Conservation (phyloP, 2,329 filamentous ascomycete species). For the Aspergillus sp. region DNA sequence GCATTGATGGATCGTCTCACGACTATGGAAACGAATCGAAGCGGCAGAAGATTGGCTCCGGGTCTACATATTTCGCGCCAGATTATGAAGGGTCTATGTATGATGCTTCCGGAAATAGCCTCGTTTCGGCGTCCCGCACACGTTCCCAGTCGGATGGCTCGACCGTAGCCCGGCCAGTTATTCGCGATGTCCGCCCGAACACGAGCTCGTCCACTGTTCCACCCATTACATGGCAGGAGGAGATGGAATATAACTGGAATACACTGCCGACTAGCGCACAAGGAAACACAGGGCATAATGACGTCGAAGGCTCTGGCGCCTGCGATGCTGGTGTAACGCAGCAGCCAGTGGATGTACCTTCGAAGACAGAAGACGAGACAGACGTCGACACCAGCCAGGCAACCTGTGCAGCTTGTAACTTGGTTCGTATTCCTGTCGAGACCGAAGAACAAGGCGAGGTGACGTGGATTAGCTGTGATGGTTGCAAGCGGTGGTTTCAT, state of each 20-base stretch:
- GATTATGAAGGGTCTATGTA: slow-evolving; percentile 13
- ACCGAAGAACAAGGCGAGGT: slow-evolving; percentile 48
- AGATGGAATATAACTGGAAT: slow-evolving; percentile 16
- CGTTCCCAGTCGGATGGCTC: slow-evolving; percentile 39
- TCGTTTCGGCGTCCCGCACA: slow-evolving; percentile 29
- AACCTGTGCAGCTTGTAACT: slow-evolving; percentile 53
- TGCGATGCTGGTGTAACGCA: slow-evolving; percentile 4
- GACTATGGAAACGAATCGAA: slow-evolving; percentile 16
- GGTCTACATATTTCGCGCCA: slow-evolving; percentile 8
- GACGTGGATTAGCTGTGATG: slow-evolving; percentile 62
- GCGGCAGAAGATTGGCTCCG: slow-evolving; percentile 16
- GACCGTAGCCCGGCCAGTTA: slow-evolving; percentile 29
- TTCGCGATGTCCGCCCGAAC: slow-evolving; percentile 31
- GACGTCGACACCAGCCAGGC: slow-evolving; percentile 30
- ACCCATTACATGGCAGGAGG: slow-evolving; percentile 28
- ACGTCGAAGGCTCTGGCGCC: slow-evolving; percentile 4
- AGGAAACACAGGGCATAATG: slow-evolving; percentile 8
- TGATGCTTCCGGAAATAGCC: slow-evolving; percentile 10
- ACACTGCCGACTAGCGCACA: slow-evolving; percentile 4
- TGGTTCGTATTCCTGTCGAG: slow-evolving; percentile 46
- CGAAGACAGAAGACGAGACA: slow-evolving; percentile 24
- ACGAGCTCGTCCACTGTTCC: slow-evolving; percentile 32
- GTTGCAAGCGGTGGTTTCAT: slow-evolving; percentile 63
- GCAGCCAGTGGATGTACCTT: slow-evolving; percentile 11
- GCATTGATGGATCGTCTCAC: slow-evolving; percentile 25